Conservation (phyloP, 306 rosid species). For the Lathyrus sativus region DNA sequence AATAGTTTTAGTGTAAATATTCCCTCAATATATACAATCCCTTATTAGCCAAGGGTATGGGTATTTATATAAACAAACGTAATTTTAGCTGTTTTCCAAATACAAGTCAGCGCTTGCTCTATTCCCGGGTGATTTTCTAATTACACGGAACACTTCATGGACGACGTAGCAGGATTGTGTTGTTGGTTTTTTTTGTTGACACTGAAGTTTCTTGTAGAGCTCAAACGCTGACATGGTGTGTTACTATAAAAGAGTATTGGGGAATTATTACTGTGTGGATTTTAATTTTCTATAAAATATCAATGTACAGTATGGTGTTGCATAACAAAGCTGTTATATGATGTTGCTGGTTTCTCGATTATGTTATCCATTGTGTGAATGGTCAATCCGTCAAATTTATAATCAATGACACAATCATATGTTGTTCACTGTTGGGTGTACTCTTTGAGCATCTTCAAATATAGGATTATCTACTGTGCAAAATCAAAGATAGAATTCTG, state of each 20-base stretch:
- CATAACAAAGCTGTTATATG: slow-evolving; percentile 34
- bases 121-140: slow-evolving; percentile 27
- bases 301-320: slow-evolving; percentile 50
- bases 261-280: slow-evolving; percentile 48
- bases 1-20: slow-evolving; percentile 52
- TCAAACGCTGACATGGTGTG: slow-evolving; percentile 33
- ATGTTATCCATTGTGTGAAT: too few relatives aligned
- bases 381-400: too few relatives aligned
- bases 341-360: slow-evolving; percentile 19
- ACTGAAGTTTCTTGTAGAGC: slow-evolving; percentile 36
- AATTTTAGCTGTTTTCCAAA: slow-evolving; percentile 33
- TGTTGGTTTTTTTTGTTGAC: slow-evolving; percentile 28
- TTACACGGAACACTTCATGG: slow-evolving; percentile 34
- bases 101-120: slow-evolving; percentile 38
- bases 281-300: slow-evolving; percentile 39
- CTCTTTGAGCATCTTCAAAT: too few relatives aligned
- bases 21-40: slow-evolving; percentile 30
- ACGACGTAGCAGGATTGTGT: slow-evolving; percentile 12
- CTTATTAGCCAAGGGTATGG: slow-evolving; percentile 33
- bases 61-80: slow-evolving; percentile 32
- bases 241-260: slow-evolving; percentile 40
- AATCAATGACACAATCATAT: too few relatives aligned
- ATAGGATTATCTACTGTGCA: too few relatives aligned
- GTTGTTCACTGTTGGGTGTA: too few relatives aligned
- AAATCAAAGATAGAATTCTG: too few relatives aligned